Base-by-base conservation (phyloP, 2,329 filamentous ascomycete genomes). In the Diaporthe caulivora region DNA sequence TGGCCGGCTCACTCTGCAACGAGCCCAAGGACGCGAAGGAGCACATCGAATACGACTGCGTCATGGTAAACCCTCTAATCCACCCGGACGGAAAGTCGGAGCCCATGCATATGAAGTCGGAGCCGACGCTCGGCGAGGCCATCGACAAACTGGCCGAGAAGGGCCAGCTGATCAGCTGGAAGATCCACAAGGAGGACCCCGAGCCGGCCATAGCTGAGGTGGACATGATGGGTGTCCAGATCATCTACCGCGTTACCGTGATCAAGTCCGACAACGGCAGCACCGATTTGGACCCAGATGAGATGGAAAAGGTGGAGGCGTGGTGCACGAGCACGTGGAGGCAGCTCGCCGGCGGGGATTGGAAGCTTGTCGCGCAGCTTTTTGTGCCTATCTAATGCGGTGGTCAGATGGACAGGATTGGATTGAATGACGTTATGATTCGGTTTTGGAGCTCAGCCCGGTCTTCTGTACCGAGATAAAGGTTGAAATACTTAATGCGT, bases 221-320 rank as follows among this genome's bases (percentile, higher is more conserved):
- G 2, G 72, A 71, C 40, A 74, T 74, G 72, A 74, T 74, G 72
- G 72, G 51, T 21, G 72, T 74, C 42, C 69, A 72, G 42, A 67
- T 72, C 31, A 74, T 74, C 31, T 74, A 74, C 53, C 54, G 60
- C n/a, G 60, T 74, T 24, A 68, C 68, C 0, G 60, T 65, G 11
- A 65, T 34, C 40, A 72, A 53, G n/a, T 54, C 37, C 7, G 53
- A 37, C 24, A 60, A 29, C 34, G n/a, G 60, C n/a, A 54, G 62
- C 62, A 58, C 31, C 18, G 55, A 34, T 62, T 7, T 40, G 40
- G 49, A 29, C 37, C 18, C 37, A 15, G 51, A 29, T 1, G 31
- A 44, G 5, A 53, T 53, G 44, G 31, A 54, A 13, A 53, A 34
- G 51, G 72, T 72, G 7, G 69, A 74, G 31, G 72, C 68, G 21